Evolutionary conservation across 345 rosid genomes (phyloP).

Genomic region (sweet orange (Citrus sinensis)): DNA sequence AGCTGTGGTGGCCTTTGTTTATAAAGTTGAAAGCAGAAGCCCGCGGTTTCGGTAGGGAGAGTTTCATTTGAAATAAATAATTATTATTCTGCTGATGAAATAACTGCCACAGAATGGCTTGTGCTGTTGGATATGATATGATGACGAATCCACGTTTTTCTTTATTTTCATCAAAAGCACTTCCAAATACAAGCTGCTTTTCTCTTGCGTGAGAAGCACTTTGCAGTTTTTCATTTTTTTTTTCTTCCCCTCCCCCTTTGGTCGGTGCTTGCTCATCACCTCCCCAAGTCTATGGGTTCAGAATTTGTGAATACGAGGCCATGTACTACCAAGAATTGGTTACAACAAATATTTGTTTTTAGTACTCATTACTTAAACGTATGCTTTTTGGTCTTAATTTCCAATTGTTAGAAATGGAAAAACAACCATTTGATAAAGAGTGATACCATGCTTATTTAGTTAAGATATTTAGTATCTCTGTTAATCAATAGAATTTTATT

Average conservation of each 20-base stretch:
- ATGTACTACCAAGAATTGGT: not conserved
- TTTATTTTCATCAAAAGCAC: not conserved
- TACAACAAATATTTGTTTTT: not conserved
- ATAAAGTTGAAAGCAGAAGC: no score
- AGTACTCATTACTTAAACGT: not conserved
- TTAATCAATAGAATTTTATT: no score
- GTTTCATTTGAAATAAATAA: no score
- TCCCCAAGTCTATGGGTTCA: not conserved
- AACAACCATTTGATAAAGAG: not conserved
- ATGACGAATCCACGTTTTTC: conserved; percentile 9
- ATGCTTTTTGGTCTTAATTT: no score
- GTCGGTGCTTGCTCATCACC: not conserved
- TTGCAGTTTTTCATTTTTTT: not conserved
- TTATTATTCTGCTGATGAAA: not conserved
- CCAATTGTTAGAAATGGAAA: no score
- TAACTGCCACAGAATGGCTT: not conserved
- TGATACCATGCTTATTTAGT: no score
- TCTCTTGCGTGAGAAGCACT: not conserved
- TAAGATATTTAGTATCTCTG: not conserved
- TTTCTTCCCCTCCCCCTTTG: no score
- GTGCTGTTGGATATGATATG: conserved; percentile 1
- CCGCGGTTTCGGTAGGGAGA: no score
- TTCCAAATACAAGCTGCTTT: not conserved
- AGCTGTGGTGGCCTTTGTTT: no score
- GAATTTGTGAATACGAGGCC: not conserved